Percentiles rank a stretch among this genome's conserved stretches.
phyloP scores from a whole-genome alignment of 2,329 filamentous ascomycete species.

The Thermoascus crustaceus region DNA sequence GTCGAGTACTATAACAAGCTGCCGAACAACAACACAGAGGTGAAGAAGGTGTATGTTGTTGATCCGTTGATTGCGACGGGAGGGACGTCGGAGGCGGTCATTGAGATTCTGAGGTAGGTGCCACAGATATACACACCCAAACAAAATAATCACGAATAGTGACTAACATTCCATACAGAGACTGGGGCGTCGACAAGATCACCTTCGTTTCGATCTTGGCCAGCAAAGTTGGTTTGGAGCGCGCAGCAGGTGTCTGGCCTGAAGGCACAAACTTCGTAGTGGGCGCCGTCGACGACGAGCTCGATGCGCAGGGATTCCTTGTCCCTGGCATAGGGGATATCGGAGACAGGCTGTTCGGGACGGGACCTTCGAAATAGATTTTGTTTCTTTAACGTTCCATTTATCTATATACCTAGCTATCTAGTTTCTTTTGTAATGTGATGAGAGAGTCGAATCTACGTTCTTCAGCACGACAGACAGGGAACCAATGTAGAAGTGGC shows the following conservation, averaged over 20 bases:
- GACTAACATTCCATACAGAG: conserved; percentile 9
- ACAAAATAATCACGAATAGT: too few species aligned
- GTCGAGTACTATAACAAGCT: conserved; percentile 20
- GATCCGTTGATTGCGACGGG: conserved; percentile 22
- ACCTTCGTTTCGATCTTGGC: conserved; percentile 20
- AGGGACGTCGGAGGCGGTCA: conserved; percentile 17
- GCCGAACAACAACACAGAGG: conserved; percentile 15
- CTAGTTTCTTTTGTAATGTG: not conserved
- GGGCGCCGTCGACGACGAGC: conserved; percentile 15
- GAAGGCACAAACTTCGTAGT: conserved; percentile 19
- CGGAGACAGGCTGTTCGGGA: conserved; percentile 22
- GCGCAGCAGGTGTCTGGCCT: conserved; percentile 17
- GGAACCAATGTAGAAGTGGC: too few species aligned
- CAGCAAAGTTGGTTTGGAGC: conserved; percentile 13
- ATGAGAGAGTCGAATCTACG: too few species aligned
- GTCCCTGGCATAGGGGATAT: conserved; percentile 22
- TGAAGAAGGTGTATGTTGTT: conserved; percentile 18
- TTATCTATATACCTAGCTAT: not conserved
- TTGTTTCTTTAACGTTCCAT: not conserved
- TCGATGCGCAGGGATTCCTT: conserved; percentile 20
- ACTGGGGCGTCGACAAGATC: conserved; percentile 20
- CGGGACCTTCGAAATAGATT: conserved; percentile 7
- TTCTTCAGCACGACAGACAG: too few species aligned
- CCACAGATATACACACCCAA: too few species aligned
- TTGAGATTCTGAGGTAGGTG: conserved; percentile 20